Evolutionary conservation across 2,329 filamentous ascomycete genomes (phyloP).

Genomic region (Pseudogymnoascus sp.): DNA sequence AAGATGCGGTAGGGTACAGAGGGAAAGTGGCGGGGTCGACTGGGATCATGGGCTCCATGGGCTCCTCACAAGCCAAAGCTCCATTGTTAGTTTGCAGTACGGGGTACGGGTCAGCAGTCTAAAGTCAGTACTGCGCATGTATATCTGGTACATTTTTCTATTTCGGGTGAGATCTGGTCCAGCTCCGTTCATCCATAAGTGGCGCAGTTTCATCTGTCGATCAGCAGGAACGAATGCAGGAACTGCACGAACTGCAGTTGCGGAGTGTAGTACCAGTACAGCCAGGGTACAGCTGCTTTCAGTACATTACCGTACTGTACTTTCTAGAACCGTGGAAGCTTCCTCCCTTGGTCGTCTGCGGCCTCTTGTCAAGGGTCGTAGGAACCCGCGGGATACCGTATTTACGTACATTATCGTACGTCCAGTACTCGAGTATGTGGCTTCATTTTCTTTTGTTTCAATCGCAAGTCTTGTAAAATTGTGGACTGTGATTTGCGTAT

Average conservation of each 20-base stretch:
- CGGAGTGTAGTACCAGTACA: background rate
- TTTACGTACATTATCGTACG: background rate
- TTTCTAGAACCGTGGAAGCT: background rate
- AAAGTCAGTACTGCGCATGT: conserved; percentile 3
- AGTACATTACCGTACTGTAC: background rate
- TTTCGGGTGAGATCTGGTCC: background rate
- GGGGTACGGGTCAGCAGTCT: background rate
- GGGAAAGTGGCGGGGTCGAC: conserved; percentile 2
- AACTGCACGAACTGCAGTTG: background rate
- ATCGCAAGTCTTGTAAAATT: background rate
- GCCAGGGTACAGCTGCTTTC: background rate
- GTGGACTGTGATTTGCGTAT: background rate
- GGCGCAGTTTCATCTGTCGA: conserved; percentile 1
- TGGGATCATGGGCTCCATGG: background rate
- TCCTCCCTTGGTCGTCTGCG: background rate
- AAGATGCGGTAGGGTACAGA: background rate
- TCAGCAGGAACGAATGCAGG: conserved; percentile 3
- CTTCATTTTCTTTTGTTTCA: conserved; percentile 4
- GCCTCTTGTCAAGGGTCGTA: background rate
- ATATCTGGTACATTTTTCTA: background rate
- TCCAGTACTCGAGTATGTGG: background rate
- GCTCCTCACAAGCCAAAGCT: background rate
- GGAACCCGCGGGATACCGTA: background rate
- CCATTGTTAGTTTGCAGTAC: background rate
- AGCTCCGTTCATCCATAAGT: background rate